Conservation (phyloP, 495 filamentous ascomycete genomes). For the Geoglossum glabrum region DNA sequence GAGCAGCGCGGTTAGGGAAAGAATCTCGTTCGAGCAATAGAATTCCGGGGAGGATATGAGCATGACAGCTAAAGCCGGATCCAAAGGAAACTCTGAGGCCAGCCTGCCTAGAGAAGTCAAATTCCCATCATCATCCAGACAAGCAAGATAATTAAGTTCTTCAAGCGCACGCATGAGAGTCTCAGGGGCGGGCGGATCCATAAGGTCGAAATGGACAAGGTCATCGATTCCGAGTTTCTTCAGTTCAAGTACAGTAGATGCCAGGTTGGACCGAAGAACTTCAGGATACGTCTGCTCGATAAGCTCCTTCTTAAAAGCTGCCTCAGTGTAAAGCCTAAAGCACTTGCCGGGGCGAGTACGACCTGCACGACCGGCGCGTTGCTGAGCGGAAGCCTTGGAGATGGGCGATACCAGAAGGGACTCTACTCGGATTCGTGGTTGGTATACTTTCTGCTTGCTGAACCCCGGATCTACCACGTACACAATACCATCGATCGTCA, state of each 20-base stretch:
- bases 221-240: slow-evolving; percentile 96
- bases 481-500: slow-evolving; percentile 98
- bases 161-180: slow-evolving; percentile 97
- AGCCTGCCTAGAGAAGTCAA: slow-evolving; percentile 68
- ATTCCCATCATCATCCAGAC: slow-evolving; percentile 88
- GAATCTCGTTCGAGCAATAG: slow-evolving; percentile 95
- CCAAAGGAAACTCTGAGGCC: slow-evolving; percentile 89
- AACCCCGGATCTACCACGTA: slow-evolving; percentile 98
- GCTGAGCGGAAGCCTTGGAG: slow-evolving; percentile 94
- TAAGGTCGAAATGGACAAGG: slow-evolving; percentile 92
- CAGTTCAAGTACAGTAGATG: slow-evolving; percentile 84
- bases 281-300: slow-evolving; percentile 95
- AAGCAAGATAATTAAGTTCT: slow-evolving; percentile 92
- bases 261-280: slow-evolving; percentile 81
- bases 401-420: slow-evolving; percentile 91
- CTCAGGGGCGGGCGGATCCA: slow-evolving; percentile 96
- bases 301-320: slow-evolving; percentile 92
- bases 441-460: slow-evolving; percentile 99
- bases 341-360: slow-evolving; percentile 95
- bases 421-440: slow-evolving; percentile 88
- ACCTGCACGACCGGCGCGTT: slow-evolving; percentile 94
- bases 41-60: slow-evolving; percentile 93
- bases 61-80: slow-evolving; percentile 93
- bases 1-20: slow-evolving; percentile 83
- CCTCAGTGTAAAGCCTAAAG: slow-evolving; percentile 91